Percentiles rank a stretch among this genome's conserved stretches.
These are phyloP conservation scores for Amoeboaphelidium occidentale DNA, from an alignment of 371 early-diverging fungal species.

Conservation along the genomic window DNA sequence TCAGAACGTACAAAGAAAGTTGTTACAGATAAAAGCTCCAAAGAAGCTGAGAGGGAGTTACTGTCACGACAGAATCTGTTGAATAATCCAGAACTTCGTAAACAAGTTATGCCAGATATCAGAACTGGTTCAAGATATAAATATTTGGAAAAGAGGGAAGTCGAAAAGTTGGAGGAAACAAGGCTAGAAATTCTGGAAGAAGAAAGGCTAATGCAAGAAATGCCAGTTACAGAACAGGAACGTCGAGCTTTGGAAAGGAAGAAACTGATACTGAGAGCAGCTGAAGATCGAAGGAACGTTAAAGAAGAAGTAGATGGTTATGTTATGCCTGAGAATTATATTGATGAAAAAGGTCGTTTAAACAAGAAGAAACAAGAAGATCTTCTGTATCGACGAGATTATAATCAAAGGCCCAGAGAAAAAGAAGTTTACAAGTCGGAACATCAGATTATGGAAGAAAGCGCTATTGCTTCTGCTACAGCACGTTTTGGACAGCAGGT, in stretches of 20 bases:
- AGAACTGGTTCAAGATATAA: slow-evolving; percentile 65
- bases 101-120: slow-evolving; percentile 29
- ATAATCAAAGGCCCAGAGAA: slow-evolving; percentile 32
- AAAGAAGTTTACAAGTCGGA: not conserved
- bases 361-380: slow-evolving; percentile 71
- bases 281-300: slow-evolving; percentile 56
- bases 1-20: slow-evolving; percentile 47
- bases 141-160: slow-evolving; percentile 67
- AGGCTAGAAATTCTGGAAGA: slow-evolving; percentile 61
- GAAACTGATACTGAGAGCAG: slow-evolving; percentile 47
- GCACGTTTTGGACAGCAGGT: slow-evolving; percentile 6
- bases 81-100: slow-evolving; percentile 39
- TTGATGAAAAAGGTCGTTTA: slow-evolving; percentile 80
- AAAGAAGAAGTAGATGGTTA: slow-evolving; percentile 51
- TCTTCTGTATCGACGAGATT: slow-evolving; percentile 62
- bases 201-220: slow-evolving; percentile 46
- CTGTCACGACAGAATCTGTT: slow-evolving; percentile 44
- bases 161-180: slow-evolving; percentile 46
- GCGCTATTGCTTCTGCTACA: not conserved
- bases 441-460: not conserved
- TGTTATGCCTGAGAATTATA: slow-evolving; percentile 68
- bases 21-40: slow-evolving; percentile 16
- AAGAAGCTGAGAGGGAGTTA: slow-evolving; percentile 34
- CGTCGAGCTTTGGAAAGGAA: slow-evolving; percentile 45
- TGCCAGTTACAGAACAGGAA: slow-evolving; percentile 53